phyloP scores from a whole-genome alignment of 2,329 filamentous ascomycete genomes.

The Chaetomiaceae sp. region DNA sequence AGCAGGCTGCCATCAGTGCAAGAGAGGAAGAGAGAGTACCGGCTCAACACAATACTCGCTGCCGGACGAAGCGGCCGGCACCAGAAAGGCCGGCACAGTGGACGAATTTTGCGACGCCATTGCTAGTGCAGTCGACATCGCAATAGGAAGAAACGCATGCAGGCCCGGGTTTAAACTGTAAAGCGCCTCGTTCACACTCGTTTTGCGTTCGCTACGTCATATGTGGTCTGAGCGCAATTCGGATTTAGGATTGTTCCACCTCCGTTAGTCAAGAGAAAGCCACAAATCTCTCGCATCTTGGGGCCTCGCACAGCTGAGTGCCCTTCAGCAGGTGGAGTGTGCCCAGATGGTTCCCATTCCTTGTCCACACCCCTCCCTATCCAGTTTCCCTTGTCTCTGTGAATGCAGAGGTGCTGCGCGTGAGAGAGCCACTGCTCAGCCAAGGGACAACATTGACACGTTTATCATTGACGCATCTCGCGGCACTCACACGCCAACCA shows the following conservation, averaged over 20 bases:
- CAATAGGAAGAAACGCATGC: neutral
- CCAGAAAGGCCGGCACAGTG: neutral
- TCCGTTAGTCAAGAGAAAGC: neutral
- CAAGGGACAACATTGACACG: neutral
- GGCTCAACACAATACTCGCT: neutral
- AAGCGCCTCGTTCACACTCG: neutral
- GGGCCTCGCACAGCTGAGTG: too few relatives aligned
- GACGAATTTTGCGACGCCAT: slow-evolving; percentile 5
- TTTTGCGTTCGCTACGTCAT: neutral
- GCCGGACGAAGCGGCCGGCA: neutral
- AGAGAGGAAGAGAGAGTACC: neutral
- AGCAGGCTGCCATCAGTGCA: slow-evolving; percentile 1
- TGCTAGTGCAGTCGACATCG: neutral
- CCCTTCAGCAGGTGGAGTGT: too few relatives aligned
- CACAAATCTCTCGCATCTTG: too few relatives aligned
- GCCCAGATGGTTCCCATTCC: too few relatives aligned
- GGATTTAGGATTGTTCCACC: neutral
- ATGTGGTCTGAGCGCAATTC: neutral
- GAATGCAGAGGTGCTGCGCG: too few relatives aligned
- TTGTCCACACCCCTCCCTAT: too few relatives aligned
- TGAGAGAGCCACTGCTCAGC: too few relatives aligned
- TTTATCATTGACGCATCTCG: too few relatives aligned
- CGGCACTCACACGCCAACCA: too few relatives aligned
- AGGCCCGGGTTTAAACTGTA: neutral
- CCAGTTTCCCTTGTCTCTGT: too few relatives aligned